A percentile compares a stretch with the other conserved stretches of the same genome.
These are phyloP conservation scores for Cucumis hystrix DNA, from an alignment of 306 rosid species.

Conservation along the genomic window DNA sequence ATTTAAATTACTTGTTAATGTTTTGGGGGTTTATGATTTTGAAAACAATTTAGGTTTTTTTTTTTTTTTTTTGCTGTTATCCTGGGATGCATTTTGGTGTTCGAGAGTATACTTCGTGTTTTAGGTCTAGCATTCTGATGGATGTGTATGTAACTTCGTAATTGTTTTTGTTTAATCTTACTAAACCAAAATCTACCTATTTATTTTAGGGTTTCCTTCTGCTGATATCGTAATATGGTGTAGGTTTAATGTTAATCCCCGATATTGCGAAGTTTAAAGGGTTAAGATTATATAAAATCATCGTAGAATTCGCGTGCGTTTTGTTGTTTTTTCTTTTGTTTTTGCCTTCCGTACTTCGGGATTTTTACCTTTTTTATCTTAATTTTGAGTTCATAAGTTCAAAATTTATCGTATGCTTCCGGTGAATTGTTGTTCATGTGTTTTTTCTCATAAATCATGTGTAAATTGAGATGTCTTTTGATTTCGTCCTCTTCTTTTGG, in stretches of 20 bases:
- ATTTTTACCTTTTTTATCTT: too few species aligned
- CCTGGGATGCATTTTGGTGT: background rate
- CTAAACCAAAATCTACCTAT: background rate
- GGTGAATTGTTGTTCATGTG: background rate
- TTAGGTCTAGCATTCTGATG: background rate
- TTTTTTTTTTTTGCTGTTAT: background rate
- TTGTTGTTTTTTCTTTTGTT: background rate
- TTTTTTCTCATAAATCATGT: background rate
- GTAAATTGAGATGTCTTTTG: background rate
- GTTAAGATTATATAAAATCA: background rate
- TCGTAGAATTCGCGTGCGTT: too few species aligned
- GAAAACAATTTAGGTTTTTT: background rate
- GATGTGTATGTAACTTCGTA: background rate
- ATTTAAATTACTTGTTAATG: background rate
- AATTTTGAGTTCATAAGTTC: background rate
- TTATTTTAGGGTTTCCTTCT: background rate
- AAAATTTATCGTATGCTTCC: background rate
- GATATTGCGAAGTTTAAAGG: background rate
- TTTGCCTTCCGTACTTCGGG: background rate
- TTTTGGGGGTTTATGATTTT: background rate
- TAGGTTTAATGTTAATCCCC: background rate
- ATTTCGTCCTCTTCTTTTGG: background rate
- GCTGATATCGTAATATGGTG: background rate
- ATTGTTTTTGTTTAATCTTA: background rate
- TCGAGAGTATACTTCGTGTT: background rate